Evolutionary conservation across 768 basidiomycete species (phyloP).

Genomic region (Trametes cinnabarina): DNA sequence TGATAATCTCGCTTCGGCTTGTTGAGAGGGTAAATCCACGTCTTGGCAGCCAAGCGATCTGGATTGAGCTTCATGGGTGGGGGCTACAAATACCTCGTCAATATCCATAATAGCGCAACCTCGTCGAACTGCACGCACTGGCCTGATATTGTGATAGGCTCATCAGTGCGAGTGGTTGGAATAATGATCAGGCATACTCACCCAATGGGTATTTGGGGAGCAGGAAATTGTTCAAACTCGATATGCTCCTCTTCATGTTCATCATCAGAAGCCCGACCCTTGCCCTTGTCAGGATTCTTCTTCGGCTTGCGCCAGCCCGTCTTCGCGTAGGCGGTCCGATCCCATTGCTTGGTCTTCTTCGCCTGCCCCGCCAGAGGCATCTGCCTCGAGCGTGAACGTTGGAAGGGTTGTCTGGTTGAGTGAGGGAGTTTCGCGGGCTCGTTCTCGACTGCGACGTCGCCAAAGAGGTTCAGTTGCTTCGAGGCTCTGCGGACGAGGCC

Average conservation of each 20-base stretch:
- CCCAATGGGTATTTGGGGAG: conserved; percentile 47
- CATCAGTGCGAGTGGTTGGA: background rate
- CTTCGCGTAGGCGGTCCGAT: conserved; percentile 84
- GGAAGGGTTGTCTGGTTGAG: conserved; percentile 29
- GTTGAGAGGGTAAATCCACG: conserved; percentile 93
- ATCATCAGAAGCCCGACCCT: conserved; percentile 40
- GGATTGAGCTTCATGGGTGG: conserved; percentile 74
- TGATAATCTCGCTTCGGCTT: conserved; percentile 89
- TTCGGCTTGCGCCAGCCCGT: conserved; percentile 62
- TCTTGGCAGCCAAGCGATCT: conserved; percentile 75
- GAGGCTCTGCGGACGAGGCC: conserved; percentile 21
- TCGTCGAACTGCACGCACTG: background rate
- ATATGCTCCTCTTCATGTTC: conserved; percentile 59
- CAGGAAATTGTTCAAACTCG: conserved; percentile 84
- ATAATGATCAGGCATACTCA: conserved; percentile 12
- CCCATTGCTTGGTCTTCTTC: conserved; percentile 81
- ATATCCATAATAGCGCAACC: background rate
- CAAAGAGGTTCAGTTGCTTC: conserved; percentile 64
- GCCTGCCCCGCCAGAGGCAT: conserved; percentile 21
- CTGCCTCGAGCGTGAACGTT: conserved; percentile 41
- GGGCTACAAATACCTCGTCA: conserved; percentile 39
- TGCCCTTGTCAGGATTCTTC: conserved; percentile 48
- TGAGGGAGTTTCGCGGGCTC: conserved; percentile 31
- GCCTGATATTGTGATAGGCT: background rate
- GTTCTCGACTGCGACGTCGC: conserved; percentile 46